Base-by-base conservation (phyloP, 2,329 filamentous ascomycete genomes). In the Dothiorella sarmentorum region DNA sequence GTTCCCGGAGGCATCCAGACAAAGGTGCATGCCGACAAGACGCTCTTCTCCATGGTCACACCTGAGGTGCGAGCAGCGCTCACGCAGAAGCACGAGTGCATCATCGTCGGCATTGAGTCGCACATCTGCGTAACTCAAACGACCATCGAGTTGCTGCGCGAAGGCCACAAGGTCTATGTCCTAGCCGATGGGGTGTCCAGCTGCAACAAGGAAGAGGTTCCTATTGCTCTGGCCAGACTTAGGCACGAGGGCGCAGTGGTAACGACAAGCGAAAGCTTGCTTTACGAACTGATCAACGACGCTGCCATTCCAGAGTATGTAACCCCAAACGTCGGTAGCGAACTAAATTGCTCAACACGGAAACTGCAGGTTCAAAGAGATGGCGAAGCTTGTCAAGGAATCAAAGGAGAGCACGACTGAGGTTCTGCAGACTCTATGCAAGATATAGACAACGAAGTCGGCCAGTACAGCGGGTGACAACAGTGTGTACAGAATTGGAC, bases 111-210 rank as follows among this genome's bases (percentile, higher is more conserved):
- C 35, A 96, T 97, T 70, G 93, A 97, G 76, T 84, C 85, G 38
- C 93, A 97, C 75, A 94, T 97, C 71, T 97, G 93, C 78, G 86
- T 97, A 27, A 92, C 90, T 61, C 93, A 97, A 80, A 97, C 93
- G 40, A 85, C 90, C 15, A 80, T 97, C 40, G 93, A 97, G 76
- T 77, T 96, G 49, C 77, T 94, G 42, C 78, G 79, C 20, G 80
- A 81, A 1, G 91, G 91, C 0, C 90, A 96, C 73, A 79, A 80
- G 56, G 93, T 97, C 6, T 96, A 95, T 72, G 78, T 97, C 37
- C 79, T 97, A 29, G 90, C 91, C 55, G 93, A 97, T 73, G 93
- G 85, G 29, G 92, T 97, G 40, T 92, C 88, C 69, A 93, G 88
- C 75, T 91, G 89, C 72, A 96, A 97, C 76, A 76, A 79, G 17